phyloP scores from a whole-genome alignment of 768 basidiomycete species.

The Russula brevipes region DNA sequence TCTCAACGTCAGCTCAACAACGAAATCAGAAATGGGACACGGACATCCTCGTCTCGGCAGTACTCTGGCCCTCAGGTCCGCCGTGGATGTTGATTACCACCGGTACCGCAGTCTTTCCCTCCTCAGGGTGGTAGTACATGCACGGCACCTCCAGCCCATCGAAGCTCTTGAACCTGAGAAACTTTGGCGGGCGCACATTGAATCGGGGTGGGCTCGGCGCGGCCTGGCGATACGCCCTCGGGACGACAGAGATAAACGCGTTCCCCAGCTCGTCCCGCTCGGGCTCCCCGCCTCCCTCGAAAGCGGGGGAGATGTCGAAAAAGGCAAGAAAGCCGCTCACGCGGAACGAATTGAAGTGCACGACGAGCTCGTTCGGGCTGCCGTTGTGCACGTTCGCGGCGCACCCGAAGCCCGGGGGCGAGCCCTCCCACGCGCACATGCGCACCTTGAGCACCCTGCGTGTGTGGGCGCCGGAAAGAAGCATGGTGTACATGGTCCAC shows the following conservation, averaged over 20 bases:
- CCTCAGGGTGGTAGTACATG: slow-evolving; percentile 39
- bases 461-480: slow-evolving; percentile 21
- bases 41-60: slow-evolving; percentile 33
- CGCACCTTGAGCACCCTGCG: slow-evolving; percentile 25
- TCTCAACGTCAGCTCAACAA: background rate
- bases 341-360: slow-evolving; percentile 33
- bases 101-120: slow-evolving; percentile 30
- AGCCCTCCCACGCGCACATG: slow-evolving; percentile 26
- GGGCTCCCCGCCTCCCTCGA: slow-evolving; percentile 19
- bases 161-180: slow-evolving; percentile 39
- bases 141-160: slow-evolving; percentile 39
- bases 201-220: slow-evolving; percentile 29
- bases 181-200: slow-evolving; percentile 31
- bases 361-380: slow-evolving; percentile 32
- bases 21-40: slow-evolving; percentile 8
- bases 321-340: slow-evolving; percentile 31
- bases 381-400: slow-evolving; percentile 34
- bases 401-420: slow-evolving; percentile 30
- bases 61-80: slow-evolving; percentile 37
- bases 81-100: slow-evolving; percentile 39
- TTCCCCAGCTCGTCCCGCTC: slow-evolving; percentile 27
- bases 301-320: slow-evolving; percentile 31
- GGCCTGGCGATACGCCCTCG: slow-evolving; percentile 35
- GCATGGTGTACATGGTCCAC: slow-evolving; percentile 27
- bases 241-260: slow-evolving; percentile 30